Evolutionary conservation across 441 rosid species (phyloP), one percentile per base, ranked within the genome.

Genomic region (Syzygium malaccense): DNA sequence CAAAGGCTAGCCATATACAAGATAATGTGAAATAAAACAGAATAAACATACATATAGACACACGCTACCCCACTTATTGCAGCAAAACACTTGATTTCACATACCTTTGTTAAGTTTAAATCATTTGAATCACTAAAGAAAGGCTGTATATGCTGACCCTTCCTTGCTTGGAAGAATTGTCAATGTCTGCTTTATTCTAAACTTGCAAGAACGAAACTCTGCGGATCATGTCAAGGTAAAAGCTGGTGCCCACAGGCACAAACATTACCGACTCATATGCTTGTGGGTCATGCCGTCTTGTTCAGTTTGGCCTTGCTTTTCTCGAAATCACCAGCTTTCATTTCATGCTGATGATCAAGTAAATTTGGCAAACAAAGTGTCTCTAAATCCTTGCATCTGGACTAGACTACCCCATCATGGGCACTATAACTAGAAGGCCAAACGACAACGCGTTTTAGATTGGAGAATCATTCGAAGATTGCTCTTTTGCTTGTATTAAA

Each of bases 351-450:
- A 75, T 41, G 51, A 23, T 41, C n/a, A 41, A 23, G 41, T 41
- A 75, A 75, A n/a, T 13, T 18, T 23, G 51, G 83, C 83, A 41
- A 75, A 26, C 51, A 23, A 75, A 37, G 83, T 45, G 83, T 23
- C 83, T 41, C 18, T 75, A 75, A 37, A 41, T 75, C n/a, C 48
- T 75, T 14, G 7, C 83, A 89, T 14, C 55, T 85, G 33, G 86
- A 45, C 55, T 41, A 20, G 84, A 57, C 19, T 68, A 86, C 87
- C 91, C 90, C 85, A 85, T 89, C 92, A 62, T 4, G 56, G 60
- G 85, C 90, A 83, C 86, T 88, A 90, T 89, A 89, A 91, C 89
- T 89, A 86, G 30, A 90, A 86, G 78, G 87, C 83, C 89, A 75
- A 37, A 88, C 71, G 92, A 90, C 88, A 87, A 89, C 62, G 87